Percentiles rank a stretch among this genome's conserved stretches.
phyloP scores from a whole-genome alignment of 2,329 filamentous ascomycete genomes.

The Fusarium musae region DNA sequence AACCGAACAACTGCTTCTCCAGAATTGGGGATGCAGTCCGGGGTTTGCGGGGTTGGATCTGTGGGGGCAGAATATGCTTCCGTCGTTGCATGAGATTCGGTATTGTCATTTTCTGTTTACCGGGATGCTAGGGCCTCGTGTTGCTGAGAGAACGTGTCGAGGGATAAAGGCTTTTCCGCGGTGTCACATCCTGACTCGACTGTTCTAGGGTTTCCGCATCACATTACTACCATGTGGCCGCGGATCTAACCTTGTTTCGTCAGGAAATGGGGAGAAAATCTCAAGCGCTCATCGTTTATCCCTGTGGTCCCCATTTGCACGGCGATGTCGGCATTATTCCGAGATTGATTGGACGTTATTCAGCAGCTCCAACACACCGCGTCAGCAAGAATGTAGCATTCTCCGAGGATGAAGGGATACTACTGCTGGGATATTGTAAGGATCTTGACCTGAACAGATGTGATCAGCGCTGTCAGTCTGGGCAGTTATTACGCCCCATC shows the following conservation, averaged over 20 bases:
- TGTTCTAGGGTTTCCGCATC: conserved; percentile 15
- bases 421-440: neutral
- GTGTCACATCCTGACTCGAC: neutral
- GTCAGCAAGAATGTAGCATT: neutral
- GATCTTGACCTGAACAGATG: neutral
- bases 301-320: neutral
- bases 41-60: conserved; percentile 45
- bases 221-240: conserved; percentile 12
- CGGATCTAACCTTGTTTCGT: conserved; percentile 41
- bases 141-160: neutral
- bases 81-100: conserved; percentile 30
- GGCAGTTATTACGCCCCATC: neutral
- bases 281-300: conserved; percentile 27
- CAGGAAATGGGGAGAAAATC: conserved; percentile 35
- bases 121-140: neutral
- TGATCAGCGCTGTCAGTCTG: neutral
- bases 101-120: conserved; percentile 29
- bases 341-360: neutral
- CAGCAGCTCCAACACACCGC: neutral
- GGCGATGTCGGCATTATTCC: conserved; percentile 3
- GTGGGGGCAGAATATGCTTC: conserved; percentile 46
- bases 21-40: conserved; percentile 38
- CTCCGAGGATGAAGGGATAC: neutral
- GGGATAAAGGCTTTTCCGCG: conserved; percentile 41
- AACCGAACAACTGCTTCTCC: conserved; percentile 23